Conservation (phyloP, 441 rosid species). For the Erodium moschatum region DNA sequence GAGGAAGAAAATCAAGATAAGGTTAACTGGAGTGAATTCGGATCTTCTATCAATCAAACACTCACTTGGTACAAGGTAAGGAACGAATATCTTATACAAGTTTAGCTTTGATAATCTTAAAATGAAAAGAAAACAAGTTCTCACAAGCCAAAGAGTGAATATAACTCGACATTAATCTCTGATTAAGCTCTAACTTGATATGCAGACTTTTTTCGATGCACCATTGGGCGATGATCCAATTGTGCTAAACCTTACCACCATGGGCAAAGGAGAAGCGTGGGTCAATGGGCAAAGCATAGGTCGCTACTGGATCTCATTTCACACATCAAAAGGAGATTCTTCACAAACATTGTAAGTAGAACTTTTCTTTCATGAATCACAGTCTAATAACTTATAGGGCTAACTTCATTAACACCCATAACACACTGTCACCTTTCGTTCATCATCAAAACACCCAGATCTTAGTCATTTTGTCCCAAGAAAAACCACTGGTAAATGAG, state of each 20-base stretch:
- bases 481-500: no score
- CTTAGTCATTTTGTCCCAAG: no score
- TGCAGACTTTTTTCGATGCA: conserved; percentile 41
- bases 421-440: no score
- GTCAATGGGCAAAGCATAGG: conserved; percentile 62
- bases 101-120: not conserved
- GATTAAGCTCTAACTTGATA: no score
- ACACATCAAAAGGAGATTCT: conserved; percentile 39
- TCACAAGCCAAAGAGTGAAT: no score
- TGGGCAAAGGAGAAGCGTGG: conserved; percentile 69
- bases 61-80: conserved; percentile 68
- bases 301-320: conserved; percentile 62
- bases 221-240: conserved; percentile 39
- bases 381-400: no score
- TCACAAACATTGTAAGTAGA: conserved; percentile 46
- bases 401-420: no score
- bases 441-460: no score
- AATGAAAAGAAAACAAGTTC: no score
- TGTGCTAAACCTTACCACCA: conserved; percentile 38
- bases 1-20: conserved; percentile 23
- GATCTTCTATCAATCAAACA: conserved; percentile 30
- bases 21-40: conserved; percentile 37
- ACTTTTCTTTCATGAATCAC: not conserved
- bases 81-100: not conserved
- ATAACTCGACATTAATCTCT: no score